Evolutionary conservation across 108 stramenopile genomes (phyloP).

Genomic region (Cyclotella baltica): DNA sequence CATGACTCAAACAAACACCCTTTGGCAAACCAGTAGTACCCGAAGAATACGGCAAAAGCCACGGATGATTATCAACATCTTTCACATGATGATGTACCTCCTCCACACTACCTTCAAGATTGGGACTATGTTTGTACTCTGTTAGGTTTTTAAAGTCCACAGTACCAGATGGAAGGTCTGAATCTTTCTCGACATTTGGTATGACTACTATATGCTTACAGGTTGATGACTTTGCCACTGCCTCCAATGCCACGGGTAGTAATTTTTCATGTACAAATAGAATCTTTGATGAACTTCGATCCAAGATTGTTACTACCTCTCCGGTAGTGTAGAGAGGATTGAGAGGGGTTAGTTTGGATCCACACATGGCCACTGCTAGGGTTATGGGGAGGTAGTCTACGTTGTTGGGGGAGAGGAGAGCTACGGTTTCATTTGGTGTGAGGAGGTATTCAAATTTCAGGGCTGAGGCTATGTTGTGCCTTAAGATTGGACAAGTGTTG

Average conservation of each 20-base stretch:
- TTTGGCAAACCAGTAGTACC: slow-evolving; percentile 97
- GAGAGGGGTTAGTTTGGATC: slow-evolving; percentile 84
- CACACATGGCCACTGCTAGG: slow-evolving; percentile 75
- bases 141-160: slow-evolving; percentile 62
- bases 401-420: slow-evolving; percentile 89
- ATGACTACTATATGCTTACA: slow-evolving; percentile 78
- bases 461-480: slow-evolving; percentile 58
- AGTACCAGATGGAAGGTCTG: slow-evolving; percentile 64
- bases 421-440: slow-evolving; percentile 64
- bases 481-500: neutral
- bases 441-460: slow-evolving; percentile 62
- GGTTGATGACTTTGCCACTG: slow-evolving; percentile 47
- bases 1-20: slow-evolving; percentile 91
- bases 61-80: slow-evolving; percentile 63
- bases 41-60: slow-evolving; percentile 88
- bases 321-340: slow-evolving; percentile 82
- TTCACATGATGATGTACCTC: slow-evolving; percentile 57
- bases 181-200: slow-evolving; percentile 60
- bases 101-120: slow-evolving; percentile 46
- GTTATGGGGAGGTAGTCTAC: slow-evolving; percentile 85
- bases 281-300: slow-evolving; percentile 65
- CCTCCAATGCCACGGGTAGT: slow-evolving; percentile 76
- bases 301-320: slow-evolving; percentile 73
- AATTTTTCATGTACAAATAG: slow-evolving; percentile 73
- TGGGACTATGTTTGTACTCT: slow-evolving; percentile 31